Base-by-base conservation (phyloP, 495 filamentous ascomycete species). In the Neurospora sp. region DNA sequence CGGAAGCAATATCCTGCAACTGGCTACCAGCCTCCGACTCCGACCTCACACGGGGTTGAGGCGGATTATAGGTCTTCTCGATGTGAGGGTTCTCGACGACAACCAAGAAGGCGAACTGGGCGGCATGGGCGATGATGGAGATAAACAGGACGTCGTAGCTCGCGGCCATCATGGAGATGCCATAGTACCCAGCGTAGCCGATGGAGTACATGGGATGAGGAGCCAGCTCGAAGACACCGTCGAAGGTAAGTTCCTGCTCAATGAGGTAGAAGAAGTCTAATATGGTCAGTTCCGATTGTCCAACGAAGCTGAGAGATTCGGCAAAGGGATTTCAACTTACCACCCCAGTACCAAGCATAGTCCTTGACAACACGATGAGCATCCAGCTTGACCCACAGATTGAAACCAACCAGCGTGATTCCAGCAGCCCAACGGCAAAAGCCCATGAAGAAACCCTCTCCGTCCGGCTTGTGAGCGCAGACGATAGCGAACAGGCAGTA, bases 171-270 rank as follows among this genome's bases (percentile, higher is more conserved):
- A 97, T 89, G n/a, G 95, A 98, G 78, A 98, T 97, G 73, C 96
- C 96, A 71, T 99, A 99, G 82, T 97, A 99, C 38, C 96, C 96
- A 35, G 94, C 93, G 82, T 99, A 99, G 40, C 96, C 96, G 76
- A 99, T 94, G 61, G 94, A 97, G 84, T 99, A 99, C 96, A 99
- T 99, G 48, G 96, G 96, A 81, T 99, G 96, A 35, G 96, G 96
- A 65, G 96, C 96, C 92, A 99, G 97, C 82, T 99, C 96, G 79
- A 98, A 99, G 70, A 98, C 95, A 68, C 96, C 96, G 79, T 99
- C 96, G 75, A 99, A 98, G 40, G 96, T 98, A 78, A 99, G 86
- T 79, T 98, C 93, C 79, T 98, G 94, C 80, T 99, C 96, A 79
- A 98, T 93, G 80, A 99, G 90, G 83, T 93, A 99, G 86, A 99